Evolutionary conservation across 768 basidiomycete species (phyloP), one percentile per base, ranked within the genome.

Genomic region (Mycena latifolia): DNA sequence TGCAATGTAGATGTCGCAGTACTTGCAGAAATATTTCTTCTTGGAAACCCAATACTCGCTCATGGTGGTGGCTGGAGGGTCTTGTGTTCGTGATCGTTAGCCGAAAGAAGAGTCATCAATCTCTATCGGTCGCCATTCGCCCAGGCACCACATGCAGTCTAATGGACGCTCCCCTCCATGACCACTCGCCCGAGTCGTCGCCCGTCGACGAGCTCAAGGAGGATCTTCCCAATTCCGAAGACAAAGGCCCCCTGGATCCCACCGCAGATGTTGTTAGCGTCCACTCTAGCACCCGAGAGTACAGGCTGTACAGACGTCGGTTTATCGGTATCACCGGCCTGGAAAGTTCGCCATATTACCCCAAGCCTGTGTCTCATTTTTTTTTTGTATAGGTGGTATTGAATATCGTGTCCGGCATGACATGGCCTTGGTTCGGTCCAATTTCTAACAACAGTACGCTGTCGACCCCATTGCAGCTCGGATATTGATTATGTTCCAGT

Each of bases 1-100:
- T 56, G 95, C 88, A 66, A 99, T 98, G 82, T 91, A 98, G 68
- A 95, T 95, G 55, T 95, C 93, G 82, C 98, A 99, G 83, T 98
- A 98, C 76, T 96, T 95, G 89, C 96, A 98, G 76, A 88, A 92
- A 79, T 96, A 97, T 72, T 89, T 92, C 79, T 96, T 95, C 77
- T 93, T 89, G 27, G 94, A 94, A 67, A 96, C 91, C 94, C 95
- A 96, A 77, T 92, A 96, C 77, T 96, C 94, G 71, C 89, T 90
- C 94, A 95, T 96, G 37, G 12, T 29, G 56, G 35, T 39, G 51
- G n/a, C n/a, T n/a, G n/a, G n/a, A n/a, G 3, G 7, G 46, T 22
- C n/a, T 5, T 45, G 31, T 33, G 27, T 10, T 9, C 35, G 18
- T 54, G 29, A 6, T 37, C 31, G 31, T n/a, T n/a, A n/a, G n/a